Base-by-base conservation (phyloP, 768 basidiomycete genomes). In the Asterophora lycoperdoides region DNA sequence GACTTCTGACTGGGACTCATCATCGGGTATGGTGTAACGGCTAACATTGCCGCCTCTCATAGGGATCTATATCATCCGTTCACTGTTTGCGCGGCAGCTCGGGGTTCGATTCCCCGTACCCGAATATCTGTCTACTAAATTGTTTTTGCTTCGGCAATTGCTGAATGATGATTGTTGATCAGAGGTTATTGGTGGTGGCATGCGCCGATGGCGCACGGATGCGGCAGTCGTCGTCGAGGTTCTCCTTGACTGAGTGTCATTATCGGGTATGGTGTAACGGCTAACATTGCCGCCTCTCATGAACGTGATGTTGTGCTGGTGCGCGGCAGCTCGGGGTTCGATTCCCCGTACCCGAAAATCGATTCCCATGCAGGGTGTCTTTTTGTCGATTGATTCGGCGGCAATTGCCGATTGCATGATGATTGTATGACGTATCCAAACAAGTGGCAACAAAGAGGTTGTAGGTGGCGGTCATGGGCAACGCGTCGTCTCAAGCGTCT, bases 1-100 rank as follows among this genome's bases (percentile, higher is more conserved):
- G n/a, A n/a, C n/a, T n/a, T n/a, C n/a, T n/a, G n/a, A n/a, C n/a
- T n/a, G n/a, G n/a, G n/a, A n/a, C n/a, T n/a, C n/a, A n/a, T 8
- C 18, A 5, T 57, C 56, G 53, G 53, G 43, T 80, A 79, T 77
- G 76, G 77, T 80, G 78, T 78, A 80, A 80, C 62, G 78, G 78
- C 74, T 76, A 79, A 76, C 77, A 78, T 79, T 78, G 69, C 76
- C 77, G 76, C 78, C 76, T 79, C 68, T 77, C 78, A 77, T 63
- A n/a, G n/a, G n/a, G n/a, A n/a, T n/a, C n/a, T n/a, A n/a, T n/a
- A n/a, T n/a, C n/a, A n/a, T n/a, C n/a, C n/a, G n/a, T n/a, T n/a
- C n/a, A n/a, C n/a, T n/a, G n/a, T n/a, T n/a, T 5, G 9, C 65
- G 74, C 75, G 73, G 73, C 68, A 75, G 74, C 73, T 75, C 74